A percentile compares a stretch with the other conserved stretches of the same genome.
phyloP scores from a whole-genome alignment of 2,329 filamentous ascomycete species.

The Monascus ruber region DNA sequence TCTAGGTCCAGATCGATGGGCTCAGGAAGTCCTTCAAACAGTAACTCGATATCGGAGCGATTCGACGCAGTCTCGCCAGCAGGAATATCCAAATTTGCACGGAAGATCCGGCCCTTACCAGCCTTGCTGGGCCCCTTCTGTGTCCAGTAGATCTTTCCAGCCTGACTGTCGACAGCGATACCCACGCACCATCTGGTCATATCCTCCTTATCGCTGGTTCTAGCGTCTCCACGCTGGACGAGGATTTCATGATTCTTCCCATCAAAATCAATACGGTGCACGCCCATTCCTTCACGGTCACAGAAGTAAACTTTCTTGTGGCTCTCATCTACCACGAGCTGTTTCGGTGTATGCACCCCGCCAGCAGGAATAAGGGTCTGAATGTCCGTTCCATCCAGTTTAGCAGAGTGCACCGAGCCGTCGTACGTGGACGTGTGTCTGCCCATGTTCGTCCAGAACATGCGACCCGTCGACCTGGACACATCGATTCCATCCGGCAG shows the following conservation, averaged over 20 bases:
- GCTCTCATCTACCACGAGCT: slow-evolving; percentile 20
- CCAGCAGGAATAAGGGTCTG: slow-evolving; percentile 34
- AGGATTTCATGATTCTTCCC: slow-evolving; percentile 26
- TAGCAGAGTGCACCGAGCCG: slow-evolving; percentile 34
- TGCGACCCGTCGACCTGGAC: slow-evolving; percentile 17
- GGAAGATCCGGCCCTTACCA: slow-evolving; percentile 42
- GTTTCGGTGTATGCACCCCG: slow-evolving; percentile 39
- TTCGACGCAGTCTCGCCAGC: slow-evolving; percentile 18
- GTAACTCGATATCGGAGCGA: slow-evolving; percentile 32
- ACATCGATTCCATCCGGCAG: slow-evolving; percentile 39
- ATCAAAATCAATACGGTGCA: slow-evolving; percentile 25
- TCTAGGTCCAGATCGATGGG: slow-evolving; percentile 49
- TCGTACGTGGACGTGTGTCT: slow-evolving; percentile 23
- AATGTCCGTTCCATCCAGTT: slow-evolving; percentile 40
- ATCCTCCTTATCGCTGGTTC: slow-evolving; percentile 14
- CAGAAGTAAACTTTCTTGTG: slow-evolving; percentile 28
- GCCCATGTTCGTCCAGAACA: slow-evolving; percentile 45
- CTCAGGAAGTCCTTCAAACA: slow-evolving; percentile 40
- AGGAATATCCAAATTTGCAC: slow-evolving; percentile 35
- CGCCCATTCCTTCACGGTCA: slow-evolving; percentile 34
- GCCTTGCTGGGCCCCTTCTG: slow-evolving; percentile 48
- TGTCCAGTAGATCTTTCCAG: slow-evolving; percentile 47
- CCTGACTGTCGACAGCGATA: slow-evolving; percentile 35
- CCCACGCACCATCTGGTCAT: slow-evolving; percentile 44
- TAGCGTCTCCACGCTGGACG: slow-evolving; percentile 24